These are phyloP conservation scores for Elsinoe fawcettii DNA, from an alignment of 2,329 filamentous ascomycete species.

Conservation along the genomic window DNA sequence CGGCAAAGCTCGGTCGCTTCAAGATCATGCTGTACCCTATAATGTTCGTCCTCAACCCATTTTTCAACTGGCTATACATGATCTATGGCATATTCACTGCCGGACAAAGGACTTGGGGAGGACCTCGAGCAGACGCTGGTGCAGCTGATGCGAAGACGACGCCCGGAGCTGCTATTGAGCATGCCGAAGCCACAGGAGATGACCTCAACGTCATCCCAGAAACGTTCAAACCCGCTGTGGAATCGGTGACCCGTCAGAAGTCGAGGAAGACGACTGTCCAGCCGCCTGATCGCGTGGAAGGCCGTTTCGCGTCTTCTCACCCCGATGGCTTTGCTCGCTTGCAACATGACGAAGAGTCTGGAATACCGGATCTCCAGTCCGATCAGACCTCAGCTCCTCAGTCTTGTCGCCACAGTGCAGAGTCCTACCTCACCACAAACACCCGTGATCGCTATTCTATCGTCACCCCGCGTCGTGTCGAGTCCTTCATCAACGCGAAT, in stretches of 20 bases:
- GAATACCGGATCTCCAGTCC: neutral
- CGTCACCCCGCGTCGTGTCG: conserved; percentile 59
- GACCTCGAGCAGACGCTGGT: conserved; percentile 81
- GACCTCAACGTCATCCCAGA: conserved; percentile 86
- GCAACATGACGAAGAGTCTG: conserved; percentile 55
- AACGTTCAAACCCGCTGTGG: conserved; percentile 58
- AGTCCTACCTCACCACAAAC: conserved; percentile 52
- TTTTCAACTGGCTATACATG: conserved; percentile 99
- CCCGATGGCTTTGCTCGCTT: conserved; percentile 62
- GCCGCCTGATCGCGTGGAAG: conserved; percentile 67
- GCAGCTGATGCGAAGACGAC: conserved; percentile 68
- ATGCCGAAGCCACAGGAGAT: conserved; percentile 69
- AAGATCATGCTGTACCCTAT: conserved; percentile 93
- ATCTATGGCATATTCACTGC: conserved; percentile 94
- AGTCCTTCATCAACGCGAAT: conserved; percentile 67
- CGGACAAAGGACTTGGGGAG: conserved; percentile 90
- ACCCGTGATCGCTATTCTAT: conserved; percentile 53
- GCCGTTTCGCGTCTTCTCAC: conserved; percentile 67
- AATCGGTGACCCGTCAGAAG: conserved; percentile 40
- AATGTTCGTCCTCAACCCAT: conserved; percentile 92
- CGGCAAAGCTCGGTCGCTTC: conserved; percentile 73
- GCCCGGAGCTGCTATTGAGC: conserved; percentile 73
- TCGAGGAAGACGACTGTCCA: conserved; percentile 52
- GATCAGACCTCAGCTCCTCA: conserved; percentile 16
- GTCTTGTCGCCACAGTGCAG: conserved; percentile 23